Percentiles rank a stretch among this genome's conserved stretches.
phyloP scores from a whole-genome alignment of 768 basidiomycete species.

The Kwoniella bestiolae region DNA sequence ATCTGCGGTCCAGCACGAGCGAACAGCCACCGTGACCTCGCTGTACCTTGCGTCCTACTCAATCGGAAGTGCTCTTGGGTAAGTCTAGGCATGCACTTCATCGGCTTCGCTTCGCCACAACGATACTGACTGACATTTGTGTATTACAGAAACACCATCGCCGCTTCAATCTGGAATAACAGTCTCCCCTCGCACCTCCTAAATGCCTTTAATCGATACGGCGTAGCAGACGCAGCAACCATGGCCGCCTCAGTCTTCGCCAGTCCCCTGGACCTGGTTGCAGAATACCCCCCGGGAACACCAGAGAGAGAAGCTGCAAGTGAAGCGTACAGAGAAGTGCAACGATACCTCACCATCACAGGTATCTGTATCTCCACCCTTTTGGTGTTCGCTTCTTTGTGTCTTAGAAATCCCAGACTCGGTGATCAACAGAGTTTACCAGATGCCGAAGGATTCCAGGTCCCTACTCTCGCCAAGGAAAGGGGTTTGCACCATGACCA shows the following conservation, averaged over 20 bases:
- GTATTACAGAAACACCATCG: slow-evolving; percentile 27
- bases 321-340: slow-evolving; percentile 43
- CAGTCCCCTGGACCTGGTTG: slow-evolving; percentile 40
- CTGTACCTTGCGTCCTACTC: slow-evolving; percentile 42
- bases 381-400: slow-evolving; percentile 28
- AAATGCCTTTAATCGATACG: slow-evolving; percentile 12
- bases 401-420: slow-evolving; percentile 40
- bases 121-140: neutral
- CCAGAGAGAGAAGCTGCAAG: slow-evolving; percentile 40
- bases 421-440: slow-evolving; percentile 39
- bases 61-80: slow-evolving; percentile 38
- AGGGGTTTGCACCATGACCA: neutral
- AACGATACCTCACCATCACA: slow-evolving; percentile 46
- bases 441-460: slow-evolving; percentile 35
- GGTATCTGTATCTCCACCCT: slow-evolving; percentile 40
- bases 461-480: neutral
- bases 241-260: slow-evolving; percentile 44
- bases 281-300: slow-evolving; percentile 33
- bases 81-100: neutral
- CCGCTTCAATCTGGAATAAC: slow-evolving; percentile 49
- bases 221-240: slow-evolving; percentile 33
- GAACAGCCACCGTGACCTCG: slow-evolving; percentile 25
- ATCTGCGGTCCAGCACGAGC: slow-evolving; percentile 37
- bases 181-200: slow-evolving; percentile 27
- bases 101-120: no score